Evolutionary conservation across 2,329 filamentous ascomycete genomes (phyloP), one percentile per base, ranked within the genome.

Genomic region (Colletotrichum orchidophilum): DNA sequence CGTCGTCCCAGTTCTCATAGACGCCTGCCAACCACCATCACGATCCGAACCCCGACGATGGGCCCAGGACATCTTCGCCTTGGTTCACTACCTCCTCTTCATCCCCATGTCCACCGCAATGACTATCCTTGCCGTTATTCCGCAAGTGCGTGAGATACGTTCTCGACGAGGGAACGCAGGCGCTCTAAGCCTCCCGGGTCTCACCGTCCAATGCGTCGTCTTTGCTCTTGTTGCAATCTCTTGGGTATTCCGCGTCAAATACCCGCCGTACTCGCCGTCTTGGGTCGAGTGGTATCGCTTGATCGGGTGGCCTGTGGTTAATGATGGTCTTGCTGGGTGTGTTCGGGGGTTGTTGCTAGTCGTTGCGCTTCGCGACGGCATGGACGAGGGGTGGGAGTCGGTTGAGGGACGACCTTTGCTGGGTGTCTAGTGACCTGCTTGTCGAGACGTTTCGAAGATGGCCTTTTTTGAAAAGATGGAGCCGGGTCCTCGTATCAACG

Each of bases 271-370:
- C 18, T 15, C 35, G 0, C 35, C 55, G 3, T 70, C 57, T 0
- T 70, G 63, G 11, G 63, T 50, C 1, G 62, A n/a, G 3, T 70
- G 66, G 62, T 66, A 70, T 11, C 66, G 62, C n/a, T 1, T 70
- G 33, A 49, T 66, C n/a, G 62, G 67, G 3, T 66, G 63, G 67
- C 63, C 62, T 13, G 62, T 65, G 12, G 66, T 70, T 9, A 66
- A 50, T 21, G 60, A 61, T 18, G 29, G 27, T 6, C 27, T 55
- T 15, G 53, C 33, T 15, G 31, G 26, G 2, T 18, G 39, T 3
- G 35, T 49, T 0, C 67, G 66, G 49, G 62, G 33, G 3, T 2
- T 26, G 1, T 9, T 70, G 27, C 62, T 61, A 1, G 46, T 39
- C 27, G 8, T 39, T 1, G 29, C 62, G 1, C 24, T 49, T 1